A percentile compares a stretch with the other conserved stretches of the same genome.
These are phyloP conservation scores for Erythrophleum fordii DNA, from an alignment of 306 rosid genomes.

Conservation along the genomic window DNA sequence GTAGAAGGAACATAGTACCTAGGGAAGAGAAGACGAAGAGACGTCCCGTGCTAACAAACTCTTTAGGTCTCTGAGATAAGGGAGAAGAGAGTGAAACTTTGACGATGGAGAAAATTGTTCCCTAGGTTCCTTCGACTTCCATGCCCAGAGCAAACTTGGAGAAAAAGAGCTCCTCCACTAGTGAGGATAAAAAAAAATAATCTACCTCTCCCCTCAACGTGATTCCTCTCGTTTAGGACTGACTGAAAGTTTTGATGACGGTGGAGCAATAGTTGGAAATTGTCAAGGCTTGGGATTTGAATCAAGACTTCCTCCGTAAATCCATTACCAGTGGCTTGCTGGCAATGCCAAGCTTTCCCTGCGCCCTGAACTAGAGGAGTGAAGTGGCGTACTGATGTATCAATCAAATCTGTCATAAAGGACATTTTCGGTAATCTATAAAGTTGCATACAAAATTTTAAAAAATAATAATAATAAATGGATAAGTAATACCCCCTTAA, in stretches of 20 bases:
- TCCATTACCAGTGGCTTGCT: neutral
- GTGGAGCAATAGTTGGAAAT: neutral
- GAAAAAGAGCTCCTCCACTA: neutral
- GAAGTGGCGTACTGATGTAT: neutral
- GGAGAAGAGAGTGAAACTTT: neutral
- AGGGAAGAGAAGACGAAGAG: neutral
- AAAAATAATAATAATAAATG: no score
- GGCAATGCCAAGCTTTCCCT: neutral
- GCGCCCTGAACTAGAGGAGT: neutral
- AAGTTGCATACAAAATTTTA: no score
- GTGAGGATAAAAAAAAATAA: neutral
- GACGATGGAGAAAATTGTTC: neutral
- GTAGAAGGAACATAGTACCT: slow-evolving; percentile 33
- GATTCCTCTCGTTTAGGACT: neutral
- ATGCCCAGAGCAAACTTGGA: neutral
- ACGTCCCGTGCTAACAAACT: neutral
- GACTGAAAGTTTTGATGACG: neutral
- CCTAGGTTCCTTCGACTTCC: neutral
- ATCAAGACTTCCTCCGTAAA: neutral
- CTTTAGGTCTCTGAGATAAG: neutral
- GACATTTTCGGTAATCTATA: no score
- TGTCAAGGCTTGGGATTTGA: neutral
- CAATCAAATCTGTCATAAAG: neutral
- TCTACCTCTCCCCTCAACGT: neutral
- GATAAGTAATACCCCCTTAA: no score